Base-by-base conservation (phyloP, 768 basidiomycete genomes). In the Dentipellis fragilis region DNA sequence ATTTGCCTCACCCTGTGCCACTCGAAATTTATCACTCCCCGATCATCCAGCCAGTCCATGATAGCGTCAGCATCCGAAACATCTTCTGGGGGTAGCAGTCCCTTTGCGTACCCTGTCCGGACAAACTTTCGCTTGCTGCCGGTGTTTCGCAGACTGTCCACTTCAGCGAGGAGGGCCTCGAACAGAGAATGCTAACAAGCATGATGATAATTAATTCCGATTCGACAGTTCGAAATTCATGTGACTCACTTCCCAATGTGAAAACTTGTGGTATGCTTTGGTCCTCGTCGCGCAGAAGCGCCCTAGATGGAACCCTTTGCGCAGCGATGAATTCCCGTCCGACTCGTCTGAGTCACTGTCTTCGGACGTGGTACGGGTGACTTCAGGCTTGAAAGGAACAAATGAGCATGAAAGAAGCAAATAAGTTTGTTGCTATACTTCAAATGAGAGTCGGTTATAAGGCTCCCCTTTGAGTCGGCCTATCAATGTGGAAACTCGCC, bases 191-290 rank as follows among this genome's bases (percentile, higher is more conserved):
- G 76, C 90, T 92, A 35, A 10, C 37, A 14, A 6, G 37, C 49
- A 54, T 16, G 39, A 16, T 17, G 12, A 16, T 19, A 11, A 6
- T 23, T 5, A 21, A 37, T 9, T 21, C n/a, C 3, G 16, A 40
- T n/a, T 35, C 5, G 36, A 17, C 22, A 49, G 2, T 19, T 4
- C 12, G 16, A 5, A n/a, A n/a, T 17, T 48, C 36, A 11, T 9
- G 36, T 39, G 19, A 69, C 76, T 55, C 58, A 89, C 89, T 81
- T 90, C 89, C 89, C 89, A 93, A 63, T 93, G 89, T 17, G 76
- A 78, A 63, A 91, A 83, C 53, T 75, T 68, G 63, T 92, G 89
- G 62, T 79, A 93, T 16, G 83, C 79, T 52, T 67, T 70, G 2
- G 84, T 83, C 52, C 89, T 77, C 49, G 71, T 71, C 2, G 85